Base-by-base conservation (phyloP, 2,329 filamentous ascomycete genomes). In the Westerdykella aurantiaca region DNA sequence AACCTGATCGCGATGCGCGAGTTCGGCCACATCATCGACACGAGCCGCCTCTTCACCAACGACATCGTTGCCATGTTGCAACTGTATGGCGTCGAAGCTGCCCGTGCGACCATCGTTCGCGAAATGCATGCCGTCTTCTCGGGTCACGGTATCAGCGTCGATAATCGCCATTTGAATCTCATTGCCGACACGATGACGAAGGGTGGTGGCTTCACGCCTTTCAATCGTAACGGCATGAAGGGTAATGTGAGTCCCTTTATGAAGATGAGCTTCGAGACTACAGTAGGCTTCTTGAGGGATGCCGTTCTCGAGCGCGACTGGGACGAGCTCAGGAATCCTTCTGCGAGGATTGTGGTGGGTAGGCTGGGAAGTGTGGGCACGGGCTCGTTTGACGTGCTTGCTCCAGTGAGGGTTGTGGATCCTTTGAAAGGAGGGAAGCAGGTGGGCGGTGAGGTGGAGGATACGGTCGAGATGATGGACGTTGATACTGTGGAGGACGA, bases 201-300 rank as follows among this genome's bases (percentile, higher is more conserved):
- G 42, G 84, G 83, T 47, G 93, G 93, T 53, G 83, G 81, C 1
- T 98, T 94, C 72, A 86, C 83, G 38, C 84, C 93, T 1, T 98
- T 98, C 72, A 95, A 88, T 70, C 85, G 93, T 39, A 94, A 87
- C 63, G 93, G 91, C 1, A 74, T 98, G 48, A 83, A 82, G 62
- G 83, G 86, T 52, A 90, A 88, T 60, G 84, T 91, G 22, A 90
- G 84, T 53, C 89, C 93, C 0, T 91, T 98, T 57, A 91, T 93
- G 70, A 97, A 97, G 78, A 97, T 97, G 91, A 95, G 88, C 67
- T 98, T 97, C 72, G 93, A 98, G 78, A 98, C 93, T 4, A 98
- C 93, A 2, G 79, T 97, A 33, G 84, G 86, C 1, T 96, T 96
- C 74, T 76, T 98, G 60, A 90, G 86, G 67, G 93, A 97, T 63